Percentiles rank a stretch among this genome's conserved stretches.
Conservation (phyloP, 345 rosid species). For the Sisymbrium irio region DNA sequence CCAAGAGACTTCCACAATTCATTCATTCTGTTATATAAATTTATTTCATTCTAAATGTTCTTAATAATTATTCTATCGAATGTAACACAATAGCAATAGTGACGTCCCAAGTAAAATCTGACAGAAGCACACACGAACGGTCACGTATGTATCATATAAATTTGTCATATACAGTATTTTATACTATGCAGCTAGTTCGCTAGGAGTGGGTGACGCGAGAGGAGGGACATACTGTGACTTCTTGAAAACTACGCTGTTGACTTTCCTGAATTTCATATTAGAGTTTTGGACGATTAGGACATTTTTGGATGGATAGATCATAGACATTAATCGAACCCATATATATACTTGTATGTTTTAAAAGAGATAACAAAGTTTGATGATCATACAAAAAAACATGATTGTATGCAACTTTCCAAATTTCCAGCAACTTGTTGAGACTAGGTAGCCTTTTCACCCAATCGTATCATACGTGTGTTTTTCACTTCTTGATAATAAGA, state of each 20-base stretch:
- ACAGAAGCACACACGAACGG: not conserved
- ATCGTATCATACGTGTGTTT: not conserved
- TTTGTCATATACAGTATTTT: constrained; percentile 12
- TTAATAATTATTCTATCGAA: not conserved
- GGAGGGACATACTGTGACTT: constrained; percentile 21
- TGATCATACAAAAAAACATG: too few species aligned
- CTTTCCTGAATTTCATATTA: constrained; percentile 9
- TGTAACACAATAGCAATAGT: not conserved
- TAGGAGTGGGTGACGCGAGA: constrained; percentile 19
- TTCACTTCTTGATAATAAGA: not conserved
- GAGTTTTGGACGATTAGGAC: constrained; percentile 11
- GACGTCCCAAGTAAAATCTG: constrained; percentile 9
- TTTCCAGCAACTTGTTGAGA: constrained; percentile 17
- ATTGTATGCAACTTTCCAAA: not conserved
- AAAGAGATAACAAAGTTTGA: not conserved
- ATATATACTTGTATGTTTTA: not conserved
- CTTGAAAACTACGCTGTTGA: constrained; percentile 33
- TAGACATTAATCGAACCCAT: not conserved
- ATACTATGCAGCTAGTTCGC: constrained; percentile 9
- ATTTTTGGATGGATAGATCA: constrained; percentile 12
- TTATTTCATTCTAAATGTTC: not conserved
- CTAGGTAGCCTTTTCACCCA: not conserved
- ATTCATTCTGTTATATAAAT: not conserved
- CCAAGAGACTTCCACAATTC: not conserved
- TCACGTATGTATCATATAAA: not conserved